Conservation (phyloP, 106 monocot species). For the Platanthera guangdongensis region DNA sequence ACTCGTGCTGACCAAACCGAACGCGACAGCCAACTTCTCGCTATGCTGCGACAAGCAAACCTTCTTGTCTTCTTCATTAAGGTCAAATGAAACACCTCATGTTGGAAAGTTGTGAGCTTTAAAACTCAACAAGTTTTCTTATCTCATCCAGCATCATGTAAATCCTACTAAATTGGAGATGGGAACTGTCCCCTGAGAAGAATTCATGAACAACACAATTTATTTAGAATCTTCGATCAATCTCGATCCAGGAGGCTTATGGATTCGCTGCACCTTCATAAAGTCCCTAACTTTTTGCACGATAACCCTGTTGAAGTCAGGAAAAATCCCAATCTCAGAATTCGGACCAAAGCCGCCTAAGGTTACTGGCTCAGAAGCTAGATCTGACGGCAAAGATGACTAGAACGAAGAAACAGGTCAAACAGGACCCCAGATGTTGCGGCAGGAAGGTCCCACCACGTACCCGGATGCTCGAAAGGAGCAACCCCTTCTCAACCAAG, state of each 20-base stretch:
- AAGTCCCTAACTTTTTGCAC: slow-evolving; percentile 36
- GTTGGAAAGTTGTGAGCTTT: slow-evolving; percentile 19
- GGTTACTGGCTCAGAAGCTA: too few species aligned
- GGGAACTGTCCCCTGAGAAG: slow-evolving; percentile 13
- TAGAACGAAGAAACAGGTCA: too few species aligned
- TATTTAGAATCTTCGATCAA: slow-evolving; percentile 41
- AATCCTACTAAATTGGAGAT: slow-evolving; percentile 15
- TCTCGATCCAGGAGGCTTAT: slow-evolving; percentile 43
- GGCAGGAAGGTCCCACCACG: too few species aligned
- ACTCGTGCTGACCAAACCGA: too few species aligned
- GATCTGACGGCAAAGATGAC: too few species aligned
- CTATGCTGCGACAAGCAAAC: slow-evolving; percentile 27
- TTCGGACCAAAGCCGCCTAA: too few species aligned
- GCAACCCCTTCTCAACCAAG: too few species aligned
- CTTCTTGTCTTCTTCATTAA: slow-evolving; percentile 8
- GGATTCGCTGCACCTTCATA: slow-evolving; percentile 42
- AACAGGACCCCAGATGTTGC: too few species aligned
- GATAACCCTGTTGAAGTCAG: too few species aligned
- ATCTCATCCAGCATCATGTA: slow-evolving; percentile 10
- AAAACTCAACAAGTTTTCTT: slow-evolving; percentile 3
- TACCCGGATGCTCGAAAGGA: too few species aligned
- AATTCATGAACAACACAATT: slow-evolving; percentile 40
- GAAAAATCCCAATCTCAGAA: too few species aligned
- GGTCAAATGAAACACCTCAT: slow-evolving; percentile 9
- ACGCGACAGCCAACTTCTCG: too few species aligned